Evolutionary conservation across 768 basidiomycete genomes (phyloP).

Genomic region (Leccinellum rugosiceps): DNA sequence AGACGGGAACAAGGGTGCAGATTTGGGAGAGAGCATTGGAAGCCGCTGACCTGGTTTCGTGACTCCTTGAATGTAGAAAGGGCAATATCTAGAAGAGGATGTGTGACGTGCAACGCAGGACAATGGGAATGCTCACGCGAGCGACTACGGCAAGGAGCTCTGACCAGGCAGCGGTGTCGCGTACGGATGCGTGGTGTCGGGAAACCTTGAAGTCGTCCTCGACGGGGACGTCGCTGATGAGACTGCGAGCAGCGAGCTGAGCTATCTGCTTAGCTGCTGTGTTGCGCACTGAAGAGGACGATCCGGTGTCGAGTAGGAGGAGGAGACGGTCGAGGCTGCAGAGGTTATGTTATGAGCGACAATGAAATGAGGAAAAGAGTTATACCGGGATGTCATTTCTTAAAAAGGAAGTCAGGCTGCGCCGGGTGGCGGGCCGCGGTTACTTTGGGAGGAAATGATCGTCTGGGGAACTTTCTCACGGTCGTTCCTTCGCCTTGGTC

Average conservation of each 20-base stretch:
- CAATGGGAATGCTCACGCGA: constrained; percentile 49
- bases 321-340: constrained; percentile 97
- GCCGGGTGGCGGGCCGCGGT: constrained; percentile 44
- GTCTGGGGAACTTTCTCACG: constrained; percentile 53
- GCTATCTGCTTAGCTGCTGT: constrained; percentile 98
- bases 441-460: constrained; percentile 44
- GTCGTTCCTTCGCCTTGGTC: constrained; percentile 42
- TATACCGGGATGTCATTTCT: constrained; percentile 76
- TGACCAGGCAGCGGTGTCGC: constrained; percentile 79
- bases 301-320: constrained; percentile 91
- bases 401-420: constrained; percentile 50
- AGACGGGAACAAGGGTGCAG: constrained; percentile 77
- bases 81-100: constrained; percentile 68
- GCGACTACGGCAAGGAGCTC: constrained; percentile 89
- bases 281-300: constrained; percentile 80
- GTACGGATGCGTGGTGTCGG: constrained; percentile 54
- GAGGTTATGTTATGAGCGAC: no score
- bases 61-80: constrained; percentile 86
- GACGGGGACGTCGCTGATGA: constrained; percentile 76
- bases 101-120: neutral
- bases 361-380: no score
- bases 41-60: constrained; percentile 87
- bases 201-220: constrained; percentile 70
- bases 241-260: constrained; percentile 82
- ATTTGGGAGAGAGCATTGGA: constrained; percentile 87